phyloP scores from a whole-genome alignment of 2,329 filamentous ascomycete genomes.

The Fusarium dimerum region DNA sequence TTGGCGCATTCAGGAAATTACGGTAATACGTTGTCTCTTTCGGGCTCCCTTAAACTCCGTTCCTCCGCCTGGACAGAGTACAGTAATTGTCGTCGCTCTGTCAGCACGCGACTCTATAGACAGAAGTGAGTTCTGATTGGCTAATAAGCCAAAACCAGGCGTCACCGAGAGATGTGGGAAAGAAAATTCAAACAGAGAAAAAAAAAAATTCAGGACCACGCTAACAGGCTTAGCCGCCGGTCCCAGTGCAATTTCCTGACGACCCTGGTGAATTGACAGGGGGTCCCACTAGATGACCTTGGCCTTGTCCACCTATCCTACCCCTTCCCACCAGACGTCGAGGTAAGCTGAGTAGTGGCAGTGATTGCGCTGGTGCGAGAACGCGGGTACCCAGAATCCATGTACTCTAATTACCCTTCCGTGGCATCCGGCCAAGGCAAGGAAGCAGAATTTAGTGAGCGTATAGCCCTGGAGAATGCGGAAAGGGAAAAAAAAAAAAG shows the following conservation, averaged over 20 bases:
- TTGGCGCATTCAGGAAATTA: conserved; percentile 31
- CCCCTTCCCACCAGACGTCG: conserved; percentile 10
- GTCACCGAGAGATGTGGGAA: conserved; percentile 12
- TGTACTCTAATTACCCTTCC: conserved; percentile 28
- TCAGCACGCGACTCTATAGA: conserved; percentile 23
- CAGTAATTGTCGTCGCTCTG: conserved; percentile 12
- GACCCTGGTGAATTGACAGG: conserved; percentile 15
- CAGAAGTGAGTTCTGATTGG: conserved; percentile 20
- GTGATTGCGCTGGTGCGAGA: too few species aligned
- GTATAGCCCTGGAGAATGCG: not conserved
- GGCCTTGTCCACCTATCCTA: not conserved
- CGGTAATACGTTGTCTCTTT: conserved; percentile 25
- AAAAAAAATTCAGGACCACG: not conserved
- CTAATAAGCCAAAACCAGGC: not conserved
- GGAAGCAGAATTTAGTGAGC: conserved; percentile 8
- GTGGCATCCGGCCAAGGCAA: conserved; percentile 28
- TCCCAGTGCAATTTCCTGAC: conserved; percentile 30
- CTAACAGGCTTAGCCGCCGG: conserved; percentile 22
- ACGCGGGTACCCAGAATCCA: conserved; percentile 1
- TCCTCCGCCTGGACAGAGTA: conserved; percentile 22
- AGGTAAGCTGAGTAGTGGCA: too few species aligned
- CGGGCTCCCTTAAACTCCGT: conserved; percentile 28
- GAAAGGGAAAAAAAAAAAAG: too few species aligned
- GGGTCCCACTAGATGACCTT: conserved; percentile 1
- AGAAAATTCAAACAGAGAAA: conserved; percentile 7